phyloP scores from a whole-genome alignment of 495 filamentous ascomycete species.

The Xylaria cubensis region DNA sequence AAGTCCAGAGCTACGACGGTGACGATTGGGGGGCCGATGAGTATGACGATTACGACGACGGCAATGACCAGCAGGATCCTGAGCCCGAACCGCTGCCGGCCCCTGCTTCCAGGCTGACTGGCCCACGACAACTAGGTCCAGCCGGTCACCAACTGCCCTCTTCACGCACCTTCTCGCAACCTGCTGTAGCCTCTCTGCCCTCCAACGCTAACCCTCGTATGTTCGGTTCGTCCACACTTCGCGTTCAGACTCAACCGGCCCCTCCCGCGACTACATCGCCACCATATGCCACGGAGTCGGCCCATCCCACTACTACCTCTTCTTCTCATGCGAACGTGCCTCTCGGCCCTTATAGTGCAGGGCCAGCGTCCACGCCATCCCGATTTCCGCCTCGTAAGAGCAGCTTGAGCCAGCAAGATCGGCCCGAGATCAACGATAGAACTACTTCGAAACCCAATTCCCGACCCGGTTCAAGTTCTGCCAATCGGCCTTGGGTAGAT shows the following conservation, averaged over 20 bases:
- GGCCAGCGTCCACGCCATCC: constrained; percentile 35
- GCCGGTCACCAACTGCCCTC: constrained; percentile 26
- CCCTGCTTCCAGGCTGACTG: constrained; percentile 20
- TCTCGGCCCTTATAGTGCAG: constrained; percentile 34
- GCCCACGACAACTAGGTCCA: constrained; percentile 25
- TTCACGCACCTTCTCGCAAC: constrained; percentile 35
- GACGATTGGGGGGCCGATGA: constrained; percentile 88
- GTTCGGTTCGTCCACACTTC: constrained; percentile 19
- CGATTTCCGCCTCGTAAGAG: constrained; percentile 66
- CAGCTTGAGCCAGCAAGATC: constrained; percentile 59
- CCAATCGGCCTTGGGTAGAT: constrained; percentile 40
- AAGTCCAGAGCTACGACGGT: constrained; percentile 85
- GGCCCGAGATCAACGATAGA: constrained; percentile 37
- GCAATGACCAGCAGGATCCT: constrained; percentile 55
- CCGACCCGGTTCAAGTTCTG: constrained; percentile 34
- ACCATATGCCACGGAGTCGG: constrained; percentile 13
- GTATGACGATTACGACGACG: constrained; percentile 75
- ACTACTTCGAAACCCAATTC: constrained; percentile 34
- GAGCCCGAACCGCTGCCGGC: constrained; percentile 44
- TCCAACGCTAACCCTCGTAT: constrained; percentile 18
- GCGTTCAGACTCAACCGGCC: constrained; percentile 33
- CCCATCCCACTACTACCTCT: constrained; percentile 20
- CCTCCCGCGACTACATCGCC: constrained; percentile 4
- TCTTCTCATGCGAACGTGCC: constrained; percentile 26
- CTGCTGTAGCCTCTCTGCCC: constrained; percentile 18